A percentile compares a stretch with the other conserved stretches of the same genome.
Conservation (phyloP, 257 asterid species). For the Solanum virginianum region DNA sequence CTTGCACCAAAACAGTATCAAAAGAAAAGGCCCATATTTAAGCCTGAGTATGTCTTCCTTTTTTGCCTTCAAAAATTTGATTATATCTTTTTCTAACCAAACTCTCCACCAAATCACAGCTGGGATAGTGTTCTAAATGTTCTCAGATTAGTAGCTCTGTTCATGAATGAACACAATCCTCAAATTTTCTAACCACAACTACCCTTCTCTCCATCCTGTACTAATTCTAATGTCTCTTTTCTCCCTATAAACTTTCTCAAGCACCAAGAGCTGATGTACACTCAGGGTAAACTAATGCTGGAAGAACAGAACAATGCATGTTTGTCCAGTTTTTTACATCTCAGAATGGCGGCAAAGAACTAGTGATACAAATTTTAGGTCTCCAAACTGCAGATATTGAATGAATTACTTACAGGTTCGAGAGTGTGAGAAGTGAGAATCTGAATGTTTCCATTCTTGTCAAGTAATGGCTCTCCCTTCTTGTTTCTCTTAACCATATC, state of each 20-base stretch:
- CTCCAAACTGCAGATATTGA: background rate
- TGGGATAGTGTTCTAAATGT: background rate
- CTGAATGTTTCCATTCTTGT: conserved; percentile 78
- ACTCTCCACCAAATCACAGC: background rate
- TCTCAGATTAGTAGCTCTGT: background rate
- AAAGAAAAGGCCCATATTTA: background rate
- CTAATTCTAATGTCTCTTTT: background rate
- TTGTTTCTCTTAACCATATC: conserved; percentile 98
- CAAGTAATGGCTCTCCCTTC: conserved; percentile 89
- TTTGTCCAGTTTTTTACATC: background rate
- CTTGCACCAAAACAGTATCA: background rate
- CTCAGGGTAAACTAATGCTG: background rate
- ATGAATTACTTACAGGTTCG: conserved; percentile 56
- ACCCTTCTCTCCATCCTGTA: background rate
- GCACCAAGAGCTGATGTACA: background rate
- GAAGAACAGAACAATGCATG: background rate
- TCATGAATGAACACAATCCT: background rate
- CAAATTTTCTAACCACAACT: background rate
- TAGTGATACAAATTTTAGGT: background rate
- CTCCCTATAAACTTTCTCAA: background rate
- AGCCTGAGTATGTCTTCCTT: background rate
- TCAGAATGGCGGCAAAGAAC: background rate
- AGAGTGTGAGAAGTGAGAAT: conserved; percentile 89
- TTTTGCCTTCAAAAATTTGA: background rate
- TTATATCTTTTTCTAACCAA: background rate